These are phyloP conservation scores for Blastocystis sp. DNA, from an alignment of 352 stramenopile genomes.

Conservation along the genomic window DNA sequence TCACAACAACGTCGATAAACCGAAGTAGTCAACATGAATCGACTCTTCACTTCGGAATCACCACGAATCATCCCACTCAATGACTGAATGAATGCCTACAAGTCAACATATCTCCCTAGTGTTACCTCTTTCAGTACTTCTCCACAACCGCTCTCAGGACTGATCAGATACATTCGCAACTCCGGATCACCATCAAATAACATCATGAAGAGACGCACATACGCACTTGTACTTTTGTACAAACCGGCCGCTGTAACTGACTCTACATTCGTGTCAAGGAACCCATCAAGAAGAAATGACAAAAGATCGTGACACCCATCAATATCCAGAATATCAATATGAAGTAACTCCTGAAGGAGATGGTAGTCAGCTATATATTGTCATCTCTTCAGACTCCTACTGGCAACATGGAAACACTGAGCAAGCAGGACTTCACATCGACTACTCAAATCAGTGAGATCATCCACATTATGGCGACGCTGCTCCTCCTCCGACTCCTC, in stretches of 20 bases:
- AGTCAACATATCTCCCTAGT: neutral
- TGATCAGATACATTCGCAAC: constrained; percentile 15
- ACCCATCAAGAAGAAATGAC: constrained; percentile 21
- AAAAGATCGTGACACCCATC: constrained; percentile 35
- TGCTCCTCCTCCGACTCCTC: neutral
- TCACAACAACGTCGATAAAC: constrained; percentile 48
- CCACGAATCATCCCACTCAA: neutral
- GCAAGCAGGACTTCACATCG: constrained; percentile 37
- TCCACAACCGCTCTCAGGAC: constrained; percentile 25
- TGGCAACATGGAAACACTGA: neutral
- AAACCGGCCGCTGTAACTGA: neutral
- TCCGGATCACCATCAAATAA: constrained; percentile 26
- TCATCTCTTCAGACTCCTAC: neutral
- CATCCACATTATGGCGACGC: constrained; percentile 41
- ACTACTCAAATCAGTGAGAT: neutral
- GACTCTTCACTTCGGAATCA: neutral
- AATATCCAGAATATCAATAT: neutral
- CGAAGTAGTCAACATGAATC: constrained; percentile 18
- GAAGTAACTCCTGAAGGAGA: constrained; percentile 44
- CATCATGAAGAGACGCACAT: constrained; percentile 37
- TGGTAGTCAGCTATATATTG: neutral
- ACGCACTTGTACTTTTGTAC: constrained; percentile 42
- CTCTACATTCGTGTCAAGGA: constrained; percentile 12
- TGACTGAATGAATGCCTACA: constrained; percentile 14
- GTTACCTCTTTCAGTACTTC: constrained; percentile 31